These are phyloP conservation scores for Neofusicoccum parvum DNA, from an alignment of 2,329 filamentous ascomycete species.

Conservation along the genomic window DNA sequence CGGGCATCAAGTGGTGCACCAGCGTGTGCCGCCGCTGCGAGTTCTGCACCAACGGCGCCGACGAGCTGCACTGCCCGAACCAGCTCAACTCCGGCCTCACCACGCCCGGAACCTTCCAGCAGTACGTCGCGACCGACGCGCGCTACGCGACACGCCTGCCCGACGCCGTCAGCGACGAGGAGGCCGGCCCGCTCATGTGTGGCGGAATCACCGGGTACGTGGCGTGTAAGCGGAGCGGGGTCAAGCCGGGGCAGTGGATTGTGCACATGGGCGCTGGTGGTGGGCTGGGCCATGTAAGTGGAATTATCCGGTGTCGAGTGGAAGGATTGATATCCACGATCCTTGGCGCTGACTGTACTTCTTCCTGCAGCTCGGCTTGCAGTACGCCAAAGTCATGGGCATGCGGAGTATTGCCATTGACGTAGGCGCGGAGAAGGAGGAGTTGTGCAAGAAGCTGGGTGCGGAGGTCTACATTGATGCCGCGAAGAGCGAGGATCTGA, in stretches of 20 bases:
- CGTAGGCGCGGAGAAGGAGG: conserved; percentile 38
- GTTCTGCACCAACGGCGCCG: conserved; percentile 54
- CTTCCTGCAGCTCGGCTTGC: conserved; percentile 47
- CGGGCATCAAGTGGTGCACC: conserved; percentile 54
- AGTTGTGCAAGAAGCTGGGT: conserved; percentile 52
- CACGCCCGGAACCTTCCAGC: conserved; percentile 53
- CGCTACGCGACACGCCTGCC: conserved; percentile 40
- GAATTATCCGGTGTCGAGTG: no score
- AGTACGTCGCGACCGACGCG: conserved; percentile 60
- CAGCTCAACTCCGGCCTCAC: conserved; percentile 50
- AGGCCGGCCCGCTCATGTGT: conserved; percentile 42
- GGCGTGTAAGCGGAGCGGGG: conserved; percentile 36
- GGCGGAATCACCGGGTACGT: conserved; percentile 48
- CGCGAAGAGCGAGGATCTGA: background rate
- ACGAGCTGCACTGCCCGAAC: conserved; percentile 53
- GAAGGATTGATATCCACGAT: background rate
- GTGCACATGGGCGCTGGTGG: conserved; percentile 43
- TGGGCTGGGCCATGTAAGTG: conserved; percentile 26
- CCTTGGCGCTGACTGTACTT: background rate
- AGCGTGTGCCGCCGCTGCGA: conserved; percentile 56
- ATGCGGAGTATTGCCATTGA: conserved; percentile 60
- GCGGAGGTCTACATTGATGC: conserved; percentile 45
- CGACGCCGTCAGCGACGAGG: conserved; percentile 31
- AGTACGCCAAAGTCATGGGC: conserved; percentile 52
- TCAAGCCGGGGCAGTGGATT: conserved; percentile 43